Conservation (phyloP, 2,329 filamentous ascomycete genomes). For the Kalaharituber pfeilii region DNA sequence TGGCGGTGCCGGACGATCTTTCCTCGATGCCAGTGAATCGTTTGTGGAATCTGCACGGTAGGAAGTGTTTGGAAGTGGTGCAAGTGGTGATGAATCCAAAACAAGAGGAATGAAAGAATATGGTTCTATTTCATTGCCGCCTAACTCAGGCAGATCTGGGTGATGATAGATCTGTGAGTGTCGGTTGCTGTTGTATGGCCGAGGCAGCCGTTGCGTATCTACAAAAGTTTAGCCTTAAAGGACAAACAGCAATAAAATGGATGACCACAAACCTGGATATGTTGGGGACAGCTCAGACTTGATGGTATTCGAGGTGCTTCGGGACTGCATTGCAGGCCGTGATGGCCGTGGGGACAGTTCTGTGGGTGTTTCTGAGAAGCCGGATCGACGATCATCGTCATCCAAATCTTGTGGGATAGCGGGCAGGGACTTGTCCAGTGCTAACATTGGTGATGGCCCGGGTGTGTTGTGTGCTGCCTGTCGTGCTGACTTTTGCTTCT, state of each 20-base stretch:
- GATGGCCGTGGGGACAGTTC: constrained; percentile 50
- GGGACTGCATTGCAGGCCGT: constrained; percentile 35
- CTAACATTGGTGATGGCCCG: constrained; percentile 17
- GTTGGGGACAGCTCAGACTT: constrained; percentile 16
- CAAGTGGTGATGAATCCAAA: constrained; percentile 32
- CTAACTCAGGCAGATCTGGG: constrained; percentile 11
- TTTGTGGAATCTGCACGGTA: constrained; percentile 35
- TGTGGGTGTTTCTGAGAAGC: constrained; percentile 39
- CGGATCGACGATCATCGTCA: constrained; percentile 33
- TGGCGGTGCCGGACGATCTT: background rate
- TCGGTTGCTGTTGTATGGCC: constrained; percentile 4
- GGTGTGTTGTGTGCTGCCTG: constrained; percentile 15
- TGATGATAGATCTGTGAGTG: constrained; percentile 18
- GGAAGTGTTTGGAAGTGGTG: constrained; percentile 12
- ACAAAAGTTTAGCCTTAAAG: background rate
- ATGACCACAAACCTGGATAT: constrained; percentile 14
- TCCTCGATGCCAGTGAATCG: background rate
- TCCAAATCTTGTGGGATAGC: constrained; percentile 56
- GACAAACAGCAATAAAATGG: constrained; percentile 3
- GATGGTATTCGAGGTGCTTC: constrained; percentile 23
- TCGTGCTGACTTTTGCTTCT: constrained; percentile 54
- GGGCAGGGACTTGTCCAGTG: constrained; percentile 68
- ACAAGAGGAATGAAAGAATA: constrained; percentile 35
- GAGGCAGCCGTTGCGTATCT: constrained; percentile 3
- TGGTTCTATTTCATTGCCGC: constrained; percentile 22